Evolutionary conservation across 106 monocot species (phyloP), one percentile per base, ranked within the genome.

Genomic region (Acorus calamus): DNA sequence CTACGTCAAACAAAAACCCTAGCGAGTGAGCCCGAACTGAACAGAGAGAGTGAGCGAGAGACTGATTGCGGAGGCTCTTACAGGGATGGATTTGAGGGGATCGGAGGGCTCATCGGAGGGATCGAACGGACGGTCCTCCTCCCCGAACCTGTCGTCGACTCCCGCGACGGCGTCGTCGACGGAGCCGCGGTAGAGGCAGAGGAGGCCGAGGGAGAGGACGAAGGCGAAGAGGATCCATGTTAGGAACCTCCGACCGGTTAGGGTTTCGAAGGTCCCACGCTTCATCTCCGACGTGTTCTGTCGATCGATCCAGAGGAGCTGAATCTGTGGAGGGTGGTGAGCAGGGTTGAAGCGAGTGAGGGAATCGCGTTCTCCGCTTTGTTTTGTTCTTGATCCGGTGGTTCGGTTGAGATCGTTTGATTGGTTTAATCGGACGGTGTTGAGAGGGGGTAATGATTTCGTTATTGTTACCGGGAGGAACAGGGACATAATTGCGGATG

Each of bases 41-140:
- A 55, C 11, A 11, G 14, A 8, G 7, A 14, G 51, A 66, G 61
- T 49, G 42, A 50, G 47, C 6, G 56, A 62, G 14, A 7, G 11
- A 56, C 7, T 8, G 50, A 49, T 28, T 28, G 28, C 9, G 46
- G 6, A 11, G 51, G 49, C 42, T 3, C 49, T 63, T 60, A 81
- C 88, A n/a, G 79, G 92, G 60, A 87, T 53, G 63, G 92, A 81
- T 28, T 72, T 74, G 71, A 75, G 55, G 66, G 58, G 66, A 64
- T 48, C 60, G 49, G 52, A 3, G 60, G 46, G 3, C 42, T 44
- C 14, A 52, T 44, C 55, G 50, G 47, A 7, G 2, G 45, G 57
- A 7, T 44, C 44, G 28, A 28, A 28, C 28, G 28, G 28, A 0
- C 28, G 28, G 28, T 28, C 28, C 28, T 28, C 28, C 28, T 28